Percentiles rank a stretch among this genome's conserved stretches.
Conservation (phyloP, 108 stramenopile genomes). For the Nitzschia sp. region DNA sequence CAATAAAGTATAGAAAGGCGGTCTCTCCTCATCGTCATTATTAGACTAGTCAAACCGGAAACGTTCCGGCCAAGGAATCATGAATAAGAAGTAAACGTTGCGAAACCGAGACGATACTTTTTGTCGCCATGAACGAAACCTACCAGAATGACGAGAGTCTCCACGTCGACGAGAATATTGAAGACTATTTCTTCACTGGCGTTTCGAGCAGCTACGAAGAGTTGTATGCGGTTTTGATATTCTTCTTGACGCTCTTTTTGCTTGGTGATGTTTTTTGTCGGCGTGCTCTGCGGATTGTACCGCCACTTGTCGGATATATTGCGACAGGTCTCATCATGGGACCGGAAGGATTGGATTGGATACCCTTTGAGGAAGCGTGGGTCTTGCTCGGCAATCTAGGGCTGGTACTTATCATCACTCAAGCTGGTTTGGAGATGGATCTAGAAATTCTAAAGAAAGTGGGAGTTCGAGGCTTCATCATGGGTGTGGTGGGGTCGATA, state of each 20-base stretch:
- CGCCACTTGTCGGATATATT: conserved; percentile 43
- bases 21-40: too few relatives aligned
- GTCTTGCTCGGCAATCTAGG: conserved; percentile 44
- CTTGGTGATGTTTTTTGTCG: conserved; percentile 33
- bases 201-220: conserved; percentile 18
- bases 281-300: conserved; percentile 25
- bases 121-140: not conserved
- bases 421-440: conserved; percentile 75
- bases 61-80: too few relatives aligned
- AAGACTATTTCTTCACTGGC: conserved; percentile 18
- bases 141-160: too few relatives aligned
- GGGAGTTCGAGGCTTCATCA: conserved; percentile 44
- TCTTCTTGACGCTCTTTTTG: conserved; percentile 28
- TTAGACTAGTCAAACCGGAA: too few relatives aligned
- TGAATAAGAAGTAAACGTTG: too few relatives aligned
- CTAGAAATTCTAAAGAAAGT: conserved; percentile 47
- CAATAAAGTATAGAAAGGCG: too few relatives aligned
- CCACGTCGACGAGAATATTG: not conserved
- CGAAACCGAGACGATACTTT: too few relatives aligned
- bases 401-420: conserved; percentile 48
- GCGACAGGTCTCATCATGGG: conserved; percentile 33
- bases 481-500: conserved; percentile 59
- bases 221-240: conserved; percentile 7
- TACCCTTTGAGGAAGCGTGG: conserved; percentile 9
- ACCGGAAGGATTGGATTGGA: conserved; percentile 31